Conservation (phyloP, 805 yeast genomes). For the Dipodascopsis tothii region DNA sequence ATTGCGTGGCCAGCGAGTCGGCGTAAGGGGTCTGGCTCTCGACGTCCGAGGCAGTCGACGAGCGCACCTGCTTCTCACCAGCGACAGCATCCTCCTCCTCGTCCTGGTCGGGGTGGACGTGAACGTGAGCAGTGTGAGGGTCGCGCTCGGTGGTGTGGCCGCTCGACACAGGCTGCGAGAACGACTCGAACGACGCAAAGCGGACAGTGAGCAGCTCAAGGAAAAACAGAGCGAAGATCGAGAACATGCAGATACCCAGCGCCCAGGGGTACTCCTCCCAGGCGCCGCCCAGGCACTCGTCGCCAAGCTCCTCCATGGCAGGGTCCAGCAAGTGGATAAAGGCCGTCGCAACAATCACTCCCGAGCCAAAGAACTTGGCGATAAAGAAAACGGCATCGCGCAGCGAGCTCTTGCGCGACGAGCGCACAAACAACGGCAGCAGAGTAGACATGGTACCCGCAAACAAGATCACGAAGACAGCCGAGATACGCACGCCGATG, state of each 20-base stretch:
- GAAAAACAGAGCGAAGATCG: constrained; percentile 41
- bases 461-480: constrained; percentile 49
- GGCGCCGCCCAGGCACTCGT: constrained; percentile 17
- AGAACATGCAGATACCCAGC: constrained; percentile 45
- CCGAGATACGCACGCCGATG: constrained; percentile 43
- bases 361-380: constrained; percentile 43
- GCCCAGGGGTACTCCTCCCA: constrained; percentile 53
- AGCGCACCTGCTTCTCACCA: not conserved
- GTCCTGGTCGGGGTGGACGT: not conserved
- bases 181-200: constrained; percentile 26
- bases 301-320: constrained; percentile 17
- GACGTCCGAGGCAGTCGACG: not conserved
- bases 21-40: not conserved
- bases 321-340: constrained; percentile 31
- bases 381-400: not conserved
- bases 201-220: constrained; percentile 44
- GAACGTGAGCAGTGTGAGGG: not conserved
- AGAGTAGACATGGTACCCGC: not conserved
- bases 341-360: constrained; percentile 68
- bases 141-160: not conserved
- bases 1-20: constrained; percentile 24
- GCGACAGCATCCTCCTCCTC: not conserved
- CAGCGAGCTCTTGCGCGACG: not conserved
- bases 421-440: not conserved
- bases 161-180: not conserved